A percentile compares a stretch with the other conserved stretches of the same genome.
phyloP scores from a whole-genome alignment of 2,329 filamentous ascomycete species.

The Claviceps arundinis region DNA sequence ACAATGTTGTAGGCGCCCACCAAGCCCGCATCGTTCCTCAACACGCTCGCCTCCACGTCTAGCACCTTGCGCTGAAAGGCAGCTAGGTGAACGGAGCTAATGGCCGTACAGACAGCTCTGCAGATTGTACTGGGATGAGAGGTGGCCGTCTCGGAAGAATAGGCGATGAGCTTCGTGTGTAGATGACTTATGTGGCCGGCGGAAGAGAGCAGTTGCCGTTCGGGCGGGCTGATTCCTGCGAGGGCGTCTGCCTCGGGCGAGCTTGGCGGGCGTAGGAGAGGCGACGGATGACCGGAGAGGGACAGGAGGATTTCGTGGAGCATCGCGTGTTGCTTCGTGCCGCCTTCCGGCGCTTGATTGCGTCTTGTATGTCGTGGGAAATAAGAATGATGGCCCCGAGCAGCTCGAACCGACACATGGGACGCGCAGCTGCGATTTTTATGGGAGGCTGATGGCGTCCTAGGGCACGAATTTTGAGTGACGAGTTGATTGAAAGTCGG shows the following conservation, averaged over 20 bases:
- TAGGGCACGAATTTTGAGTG: too few species aligned
- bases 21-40: slow-evolving; percentile 61
- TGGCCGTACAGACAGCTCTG: slow-evolving; percentile 70
- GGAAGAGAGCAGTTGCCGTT: slow-evolving; percentile 66
- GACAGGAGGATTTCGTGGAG: slow-evolving; percentile 97
- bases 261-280: slow-evolving; percentile 52
- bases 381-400: slow-evolving; percentile 36
- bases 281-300: slow-evolving; percentile 84
- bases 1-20: slow-evolving; percentile 92
- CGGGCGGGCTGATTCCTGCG: slow-evolving; percentile 56
- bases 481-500: too few species aligned
- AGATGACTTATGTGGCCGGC: slow-evolving; percentile 66
- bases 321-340: slow-evolving; percentile 40
- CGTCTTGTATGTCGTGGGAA: slow-evolving; percentile 29
- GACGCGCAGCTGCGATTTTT: background rate
- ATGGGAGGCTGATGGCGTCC: background rate
- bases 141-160: slow-evolving; percentile 53
- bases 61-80: slow-evolving; percentile 75
- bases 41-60: slow-evolving; percentile 66
- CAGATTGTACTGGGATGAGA: slow-evolving; percentile 72
- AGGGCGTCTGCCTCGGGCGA: slow-evolving; percentile 31
- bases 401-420: slow-evolving; percentile 43
- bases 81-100: slow-evolving; percentile 61
- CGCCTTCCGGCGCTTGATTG: slow-evolving; percentile 22
- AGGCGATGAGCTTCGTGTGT: slow-evolving; percentile 57